Base-by-base conservation (phyloP, 176 grass and related monocot genomes). In the Tillandsia leiboldiana region DNA sequence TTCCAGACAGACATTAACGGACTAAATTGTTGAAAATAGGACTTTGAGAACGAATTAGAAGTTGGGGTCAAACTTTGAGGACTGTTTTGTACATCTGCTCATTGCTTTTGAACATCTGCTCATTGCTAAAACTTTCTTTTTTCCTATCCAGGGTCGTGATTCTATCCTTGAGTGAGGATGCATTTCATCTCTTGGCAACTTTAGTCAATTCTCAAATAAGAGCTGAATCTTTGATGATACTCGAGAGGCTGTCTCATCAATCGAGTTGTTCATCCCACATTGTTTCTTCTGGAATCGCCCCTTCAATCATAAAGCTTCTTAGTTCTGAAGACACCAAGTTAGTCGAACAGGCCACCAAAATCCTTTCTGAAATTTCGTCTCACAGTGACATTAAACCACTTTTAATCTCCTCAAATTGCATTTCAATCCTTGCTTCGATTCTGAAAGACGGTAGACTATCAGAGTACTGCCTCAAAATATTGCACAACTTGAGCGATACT, bases 151-250 rank as follows among this genome's bases (percentile, higher is more conserved):
- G 95, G 67, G 67, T 75, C 56, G 74, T 76, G 47, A 66, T 90
- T 75, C 78, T 76, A 24, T 77, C 70, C 68, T 64, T 90, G 65
- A 75, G 57, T 24, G 90, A 99, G 73, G 82, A 84, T 72, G 70
- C 51, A 18, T 82, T 90, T 51, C 22, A 47, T 53, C 56, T 93
- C 9, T 67, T 94, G 42, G 72, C 83, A 50, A 78, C 87, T 61
- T 85, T 99, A 66, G 72, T 99, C 57, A 69, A 82, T 77, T 90
- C 78, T 1, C 79, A 94, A 14, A 50, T 90, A 59, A 84, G 54
- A 62, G 48, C 8, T 13, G 84, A 90, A 86, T 84, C 80, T 80
- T 77, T 94, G 65, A 66, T 88, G 72, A 58, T 84, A 27, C 66
- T 99, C 3, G 63, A 84, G 72, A 82, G 82, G 73, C 52, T 99